Percentiles rank a stretch among this genome's conserved stretches.
These are phyloP conservation scores for Neltuma alba DNA, from an alignment of 306 rosid genomes.

Conservation along the genomic window DNA sequence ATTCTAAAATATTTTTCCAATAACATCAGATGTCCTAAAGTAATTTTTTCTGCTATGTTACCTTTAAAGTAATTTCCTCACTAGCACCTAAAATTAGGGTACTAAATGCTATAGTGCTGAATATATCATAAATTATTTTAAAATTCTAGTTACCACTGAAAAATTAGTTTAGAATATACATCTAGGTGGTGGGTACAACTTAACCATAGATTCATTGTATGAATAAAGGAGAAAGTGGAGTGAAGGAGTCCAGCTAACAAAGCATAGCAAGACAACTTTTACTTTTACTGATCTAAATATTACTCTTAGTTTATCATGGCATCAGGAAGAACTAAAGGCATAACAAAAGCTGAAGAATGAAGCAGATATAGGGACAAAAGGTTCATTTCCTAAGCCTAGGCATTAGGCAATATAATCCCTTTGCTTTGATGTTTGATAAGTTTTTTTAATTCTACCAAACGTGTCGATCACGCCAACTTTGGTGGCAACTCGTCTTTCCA, in stretches of 20 bases:
- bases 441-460: slow-evolving; percentile 4
- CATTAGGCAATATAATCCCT: not conserved
- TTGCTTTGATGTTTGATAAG: not conserved
- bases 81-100: no score
- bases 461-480: slow-evolving; percentile 2
- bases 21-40: no score
- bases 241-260: not conserved
- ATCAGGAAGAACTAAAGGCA: not conserved
- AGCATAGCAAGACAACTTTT: not conserved
- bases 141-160: no score
- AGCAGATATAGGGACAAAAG: not conserved
- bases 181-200: no score
- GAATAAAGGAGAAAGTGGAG: not conserved
- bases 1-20: no score
- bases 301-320: not conserved
- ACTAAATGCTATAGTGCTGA: no score
- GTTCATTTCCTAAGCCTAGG: not conserved
- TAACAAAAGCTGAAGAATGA: not conserved
- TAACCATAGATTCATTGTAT: not conserved
- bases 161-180: no score
- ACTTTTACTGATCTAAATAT: not conserved
- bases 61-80: no score
- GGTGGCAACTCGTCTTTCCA: not conserved
- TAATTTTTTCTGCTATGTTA: no score
- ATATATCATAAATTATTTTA: no score